Evolutionary conservation across 495 filamentous ascomycete species (phyloP), one percentile per base, ranked within the genome.

Genomic region (Cercophora scortea): DNA sequence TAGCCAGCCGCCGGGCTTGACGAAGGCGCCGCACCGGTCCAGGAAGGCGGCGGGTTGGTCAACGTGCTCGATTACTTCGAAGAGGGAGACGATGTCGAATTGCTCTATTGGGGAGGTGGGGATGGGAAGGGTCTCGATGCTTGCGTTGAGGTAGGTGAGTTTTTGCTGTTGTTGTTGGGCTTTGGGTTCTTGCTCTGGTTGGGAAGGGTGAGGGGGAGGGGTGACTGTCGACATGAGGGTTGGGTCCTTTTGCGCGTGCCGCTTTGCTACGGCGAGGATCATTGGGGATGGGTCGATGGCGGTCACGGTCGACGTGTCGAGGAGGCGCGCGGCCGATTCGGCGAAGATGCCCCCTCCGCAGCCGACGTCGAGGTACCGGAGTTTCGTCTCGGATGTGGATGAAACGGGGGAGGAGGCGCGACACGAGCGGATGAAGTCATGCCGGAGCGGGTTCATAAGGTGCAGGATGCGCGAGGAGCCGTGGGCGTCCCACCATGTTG

Each of bases 331-430:
- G 8, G 93, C 87, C 4, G 83, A 88, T 61, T 98, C 93, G 47
- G 90, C 88, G 64, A 97, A 95, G 68, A 98, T 98, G 45, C 93
- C 93, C 19, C 90, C 93, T 54, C 93, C 93, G 69, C 94, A 97
- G 62, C 93, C 93, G 47, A 98, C 79, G 69, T 97, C 94, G 35
- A 98, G 85, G 69, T 89, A 95, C 44, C 79, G 71, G 4, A 90
- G 68, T 1, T 56, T 49, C 8, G 40, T n/a, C 4, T 46, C n/a
- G 45, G 40, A 8, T n/a, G 54, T 42, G 15, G 52, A 49, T 10
- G 47, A 42, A 5, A 34, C 4, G 17, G 51, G 16, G 3, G 61
- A 55, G 8, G 74, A 73, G 57, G 77, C 67, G 53, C 79, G 83
- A 59, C 91, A 95, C 36, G 73, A 65, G 3, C 72, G 69, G 66